Conservation (phyloP, 176 grass and related monocot species). For the Oryza nivara region DNA sequence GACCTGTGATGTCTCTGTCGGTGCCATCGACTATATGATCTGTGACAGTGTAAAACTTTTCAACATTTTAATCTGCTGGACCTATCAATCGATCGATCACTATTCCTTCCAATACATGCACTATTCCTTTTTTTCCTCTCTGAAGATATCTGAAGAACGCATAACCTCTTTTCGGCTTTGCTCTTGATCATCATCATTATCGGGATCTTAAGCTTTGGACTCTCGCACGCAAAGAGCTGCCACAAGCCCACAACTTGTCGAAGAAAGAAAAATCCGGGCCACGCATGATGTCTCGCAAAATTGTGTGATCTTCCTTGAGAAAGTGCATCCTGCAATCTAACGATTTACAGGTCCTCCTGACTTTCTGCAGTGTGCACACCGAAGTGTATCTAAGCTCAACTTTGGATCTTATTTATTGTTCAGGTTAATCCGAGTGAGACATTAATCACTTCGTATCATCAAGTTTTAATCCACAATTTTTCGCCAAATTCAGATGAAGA, state of each 20-base stretch:
- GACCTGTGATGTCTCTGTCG: no score
- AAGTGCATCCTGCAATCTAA: slow-evolving; percentile 17
- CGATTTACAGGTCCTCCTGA: neutral
- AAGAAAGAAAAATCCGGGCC: neutral
- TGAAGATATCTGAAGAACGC: neutral
- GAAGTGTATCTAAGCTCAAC: neutral
- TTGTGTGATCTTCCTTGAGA: slow-evolving; percentile 25
- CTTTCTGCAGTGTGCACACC: slow-evolving; percentile 17
- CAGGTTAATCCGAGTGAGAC: neutral
- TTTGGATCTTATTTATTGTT: no score
- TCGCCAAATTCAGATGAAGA: no score
- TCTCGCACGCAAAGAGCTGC: slow-evolving; percentile 73
- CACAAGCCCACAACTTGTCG: neutral
- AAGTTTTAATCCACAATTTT: no score
- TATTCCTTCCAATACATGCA: neutral
- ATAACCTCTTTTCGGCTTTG: neutral
- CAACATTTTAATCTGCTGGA: neutral
- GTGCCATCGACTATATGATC: no score
- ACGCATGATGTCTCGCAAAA: slow-evolving; percentile 47
- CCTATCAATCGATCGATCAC: neutral
- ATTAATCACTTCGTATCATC: no score
- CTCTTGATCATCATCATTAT: neutral
- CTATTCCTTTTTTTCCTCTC: neutral
- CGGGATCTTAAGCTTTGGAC: slow-evolving; percentile 66
- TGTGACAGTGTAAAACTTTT: no score